phyloP scores from a whole-genome alignment of 441 rosid genomes.

The Erysimum pusillum region DNA sequence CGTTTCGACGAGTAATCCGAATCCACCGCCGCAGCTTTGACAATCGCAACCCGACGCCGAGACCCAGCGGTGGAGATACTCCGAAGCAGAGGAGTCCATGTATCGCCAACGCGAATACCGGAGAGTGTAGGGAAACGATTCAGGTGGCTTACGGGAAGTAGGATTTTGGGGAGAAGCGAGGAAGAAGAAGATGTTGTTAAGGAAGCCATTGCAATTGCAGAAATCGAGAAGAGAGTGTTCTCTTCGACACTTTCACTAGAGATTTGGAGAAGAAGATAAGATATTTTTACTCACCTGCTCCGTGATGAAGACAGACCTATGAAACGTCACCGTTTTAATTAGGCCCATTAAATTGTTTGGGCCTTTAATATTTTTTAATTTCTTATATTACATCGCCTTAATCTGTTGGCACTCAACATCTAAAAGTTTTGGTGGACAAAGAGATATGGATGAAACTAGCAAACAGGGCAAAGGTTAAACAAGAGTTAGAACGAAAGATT shows the following conservation, averaged over 20 bases:
- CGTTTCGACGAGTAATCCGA: slow-evolving; percentile 74
- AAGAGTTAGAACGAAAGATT: too few relatives aligned
- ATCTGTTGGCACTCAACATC: too few relatives aligned
- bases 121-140: slow-evolving; percentile 24
- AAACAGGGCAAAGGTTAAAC: too few relatives aligned
- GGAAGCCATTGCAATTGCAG: slow-evolving; percentile 56
- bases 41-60: slow-evolving; percentile 42
- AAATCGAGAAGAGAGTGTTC: not conserved
- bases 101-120: slow-evolving; percentile 1
- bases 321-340: slow-evolving; percentile 14
- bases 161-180: slow-evolving; percentile 55
- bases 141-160: slow-evolving; percentile 45
- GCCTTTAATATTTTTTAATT: too few relatives aligned
- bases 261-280: slow-evolving; percentile 43
- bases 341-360: slow-evolving; percentile 22
- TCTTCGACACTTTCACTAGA: not conserved
- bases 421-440: too few relatives aligned
- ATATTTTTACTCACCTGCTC: not conserved
- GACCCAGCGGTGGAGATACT: slow-evolving; percentile 35
- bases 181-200: slow-evolving; percentile 50
- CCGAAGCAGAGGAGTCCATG: slow-evolving; percentile 40
- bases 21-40: slow-evolving; percentile 62
- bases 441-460: too few relatives aligned
- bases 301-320: too few relatives aligned
- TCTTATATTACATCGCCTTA: too few relatives aligned